A percentile compares a stretch with the other conserved stretches of the same genome.
phyloP scores from a whole-genome alignment of 1,284 basidiomycete species.

The Sanguinoderma infundibulare region DNA sequence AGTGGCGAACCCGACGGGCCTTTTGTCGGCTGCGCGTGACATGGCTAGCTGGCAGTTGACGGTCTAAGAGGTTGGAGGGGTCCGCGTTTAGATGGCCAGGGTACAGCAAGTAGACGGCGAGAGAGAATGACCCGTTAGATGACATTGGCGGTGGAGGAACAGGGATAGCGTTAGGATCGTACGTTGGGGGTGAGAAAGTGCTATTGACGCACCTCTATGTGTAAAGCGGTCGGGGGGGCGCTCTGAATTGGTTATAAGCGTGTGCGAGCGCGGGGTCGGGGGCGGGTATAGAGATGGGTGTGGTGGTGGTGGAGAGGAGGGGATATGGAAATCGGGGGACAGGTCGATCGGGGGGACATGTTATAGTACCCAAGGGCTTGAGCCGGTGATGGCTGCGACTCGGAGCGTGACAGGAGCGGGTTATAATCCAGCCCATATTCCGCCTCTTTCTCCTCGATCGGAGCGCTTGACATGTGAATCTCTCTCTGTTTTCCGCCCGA shows the following conservation, averaged over 20 bases:
- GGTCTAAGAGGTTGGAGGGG: background rate
- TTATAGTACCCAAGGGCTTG: constrained; percentile 5
- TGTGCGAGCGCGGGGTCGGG: background rate
- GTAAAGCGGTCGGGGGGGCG: background rate
- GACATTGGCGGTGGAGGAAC: background rate
- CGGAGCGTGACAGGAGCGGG: constrained; percentile 13
- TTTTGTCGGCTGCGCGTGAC: constrained; percentile 66
- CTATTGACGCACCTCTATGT: background rate
- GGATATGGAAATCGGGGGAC: background rate
- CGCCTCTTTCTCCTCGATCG: background rate
- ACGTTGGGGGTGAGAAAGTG: background rate
- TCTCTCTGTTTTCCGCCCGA: constrained; percentile 6
- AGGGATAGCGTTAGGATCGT: constrained; percentile 3
- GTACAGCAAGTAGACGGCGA: background rate
- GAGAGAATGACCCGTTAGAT: background rate
- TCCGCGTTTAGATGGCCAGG: background rate
- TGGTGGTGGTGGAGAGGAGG: background rate
- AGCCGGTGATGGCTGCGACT: background rate
- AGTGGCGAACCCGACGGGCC: constrained; percentile 82
- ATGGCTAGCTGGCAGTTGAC: constrained; percentile 39
- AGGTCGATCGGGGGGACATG: background rate
- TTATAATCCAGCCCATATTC: background rate
- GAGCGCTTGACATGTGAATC: constrained; percentile 14
- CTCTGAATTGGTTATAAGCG: background rate
- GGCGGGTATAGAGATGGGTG: background rate